Evolutionary conservation across 2,329 filamentous ascomycete species (phyloP), one percentile per base, ranked within the genome.

Genomic region (Microcyclospora tardicrescens): DNA sequence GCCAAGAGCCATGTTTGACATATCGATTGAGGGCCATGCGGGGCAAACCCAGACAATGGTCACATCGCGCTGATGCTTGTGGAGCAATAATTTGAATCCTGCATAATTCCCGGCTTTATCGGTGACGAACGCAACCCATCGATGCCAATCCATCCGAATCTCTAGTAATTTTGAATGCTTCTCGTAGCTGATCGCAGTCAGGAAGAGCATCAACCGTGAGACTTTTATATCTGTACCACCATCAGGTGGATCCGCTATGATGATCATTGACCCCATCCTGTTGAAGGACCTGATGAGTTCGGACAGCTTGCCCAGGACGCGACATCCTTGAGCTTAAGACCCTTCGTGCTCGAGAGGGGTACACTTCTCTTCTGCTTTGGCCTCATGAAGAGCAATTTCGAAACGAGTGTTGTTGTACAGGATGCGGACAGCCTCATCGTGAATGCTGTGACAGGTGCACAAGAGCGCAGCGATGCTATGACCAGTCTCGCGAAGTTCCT

Each of bases 181-280:
- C 19, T 24, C 19, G 19, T 24, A 24, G 8, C 19, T 24, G 19
- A 24, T 24, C 5, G 19, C 19, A 24, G 19, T 8, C 8, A 24
- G 19, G 19, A 24, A 24, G 4, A n/a, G 4, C 13, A 10, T 15
- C 9, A 13, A 15, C 19, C 33, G 13, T 6, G n/a, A 13, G 5
- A 5, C 15, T 8, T 5, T 10, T 16, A 34, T 11, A 15, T 34
- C 15, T 10, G 14, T 9, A 34, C 79, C 60, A 93, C 84, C 2
- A 11, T 24, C 16, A 13, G 33, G 33, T 2, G 35, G 33, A 12
- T 42, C 32, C 5, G 38, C 6, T 13, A 42, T 16, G 12, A 42
- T 10, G 5, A 33, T 35, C 10, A 37, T 36, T 16, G 29, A 16
- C n/a, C 36, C n/a, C 16, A 42, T 42, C 10, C 33, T 31, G 24